Evolutionary conservation across 441 rosid genomes (phyloP), one percentile per base, ranked within the genome.

Genomic region (Arabidopsis hybrid): DNA sequence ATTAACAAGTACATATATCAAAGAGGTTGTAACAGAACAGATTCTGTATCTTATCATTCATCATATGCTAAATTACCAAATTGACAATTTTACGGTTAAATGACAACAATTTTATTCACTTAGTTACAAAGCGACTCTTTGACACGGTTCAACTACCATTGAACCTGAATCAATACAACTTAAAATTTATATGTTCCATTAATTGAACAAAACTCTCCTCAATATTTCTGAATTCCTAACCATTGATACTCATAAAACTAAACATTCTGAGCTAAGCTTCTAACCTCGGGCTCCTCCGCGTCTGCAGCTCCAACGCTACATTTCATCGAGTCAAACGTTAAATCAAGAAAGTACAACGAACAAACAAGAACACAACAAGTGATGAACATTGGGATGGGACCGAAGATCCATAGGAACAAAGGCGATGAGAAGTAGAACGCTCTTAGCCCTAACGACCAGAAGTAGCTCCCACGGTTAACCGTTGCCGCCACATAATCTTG

Each of bases 351-450:
- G 69, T 88, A 90, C 45, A 92, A 85, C 88, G 85, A 17, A 74
- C 60, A 81, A 14, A 90, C 91, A 29, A 92, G 81, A 57, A 79
- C 66, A n/a, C 85, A 21, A 63, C 97, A 90, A 35, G 85, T 81
- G 47, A 86, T 9, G 51, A 88, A 79, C 97, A 92, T 90, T 0
- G 99, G 95, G 32, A 95, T 78, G 0, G 97, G 97, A 11, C 99
- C 97, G 73, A 92, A 95, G 38, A 92, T 88, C 99, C 99, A 95
- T 60, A 95, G 77, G 52, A 92, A 89, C 40, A 95, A 71, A 13
- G 97, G 99, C 50, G 89, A 84, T 0, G 99, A 95, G 83, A 90
- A 92, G 85, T 95, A 92, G 49, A 90, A 95, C 1, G 97, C 92
- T 9, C 99, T 80, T 50, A 95, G 80, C 4, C 99, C 97, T 32